Evolutionary conservation across 345 rosid genomes (phyloP), one percentile per base, ranked within the genome.

Genomic region (Excoecaria agallocha): DNA sequence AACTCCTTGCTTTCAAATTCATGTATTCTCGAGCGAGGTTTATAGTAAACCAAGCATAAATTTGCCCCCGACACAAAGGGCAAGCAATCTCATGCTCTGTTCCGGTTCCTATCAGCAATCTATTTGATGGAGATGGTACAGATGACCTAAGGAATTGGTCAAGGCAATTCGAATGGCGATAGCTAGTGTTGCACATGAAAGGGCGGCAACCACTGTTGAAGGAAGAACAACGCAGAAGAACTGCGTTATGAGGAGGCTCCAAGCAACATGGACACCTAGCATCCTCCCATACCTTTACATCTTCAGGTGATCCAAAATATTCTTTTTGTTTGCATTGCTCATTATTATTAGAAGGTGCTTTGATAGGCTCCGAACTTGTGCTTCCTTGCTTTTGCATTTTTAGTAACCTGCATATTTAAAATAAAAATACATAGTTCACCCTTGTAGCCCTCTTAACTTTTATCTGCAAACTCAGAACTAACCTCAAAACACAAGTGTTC

Each of bases 191-290:
- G 57, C 97, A 92, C 82, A 90, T 89, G 85, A 83, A 89, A 50
- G 96, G 89, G 16, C 79, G 83, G 17, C 97, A 90, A 2, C 96
- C 96, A 38, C 84, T 84, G 22, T 85, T 79, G 66, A 51, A 78
- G 15, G 93, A 88, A 48, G 92, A 79, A 76, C 97, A 92, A 8
- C 59, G 77, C 68, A 92, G 69, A 46, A 90, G 87, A 22, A 90
- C 93, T 0, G 86, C 92, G 71, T 88, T 92, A 73, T 89, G 96
- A 1, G 97, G 96, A 9, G 87, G 87, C 73, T 92, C 97, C 89
- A 92, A 84, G 73, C 96, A 92, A 62, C 89, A 76, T 1, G 91
- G 86, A 74, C 97, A 92, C 78, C 84, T 78, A 8, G 79, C 85
- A 57, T 87, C 91, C 58, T 90, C 94, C 92, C 90, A 89, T 71